Evolutionary conservation across 1,284 basidiomycete species (phyloP), one percentile per base, ranked within the genome.

Genomic region (Fistulinella cinereoalba): DNA sequence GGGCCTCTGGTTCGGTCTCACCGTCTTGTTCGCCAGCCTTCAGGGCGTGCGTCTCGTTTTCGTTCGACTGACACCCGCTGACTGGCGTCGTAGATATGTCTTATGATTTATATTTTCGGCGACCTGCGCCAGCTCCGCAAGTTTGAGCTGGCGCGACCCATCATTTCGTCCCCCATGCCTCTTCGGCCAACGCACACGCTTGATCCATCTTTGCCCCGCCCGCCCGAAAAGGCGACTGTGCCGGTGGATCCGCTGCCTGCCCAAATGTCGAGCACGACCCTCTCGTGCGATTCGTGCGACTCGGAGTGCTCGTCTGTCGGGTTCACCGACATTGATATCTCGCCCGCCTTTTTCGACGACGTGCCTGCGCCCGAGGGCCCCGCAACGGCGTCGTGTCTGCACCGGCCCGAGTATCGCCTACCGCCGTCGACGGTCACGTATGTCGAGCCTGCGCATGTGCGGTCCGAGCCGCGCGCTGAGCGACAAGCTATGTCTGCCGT

Each of bases 91-190:
- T 61, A 75, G 63, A 13, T 84, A 15, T 68, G 81, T 52, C 44
- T 89, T 51, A 85, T 86, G 62, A 80, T 90, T 12, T 90, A 88
- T 61, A 58, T 90, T 21, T 88, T 89, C 57, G 87, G 87, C n/a
- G 87, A 90, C 64, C 70, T 88, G 24, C 74, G 87, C 9, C 88
- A 90, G 58, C 73, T 90, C 15, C 79, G 84, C 56, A 83, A 80
- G 51, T 88, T 88, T 57, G 87, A 90, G 61, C 77, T 90, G 24
- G 66, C 76, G 1, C 74, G 84, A 19, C 85, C 85, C 4, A 68
- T 75, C 9, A 81, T 58, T 7, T 54, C 57, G 1, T 29, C 47
- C 0, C 58, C 62, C 8, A 15, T 61, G 0, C 40, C 53, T 1
- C 24, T 25, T 13, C 22, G 37, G 8, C 16, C 43, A 0, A 18